Base-by-base conservation (phyloP, 1,139 yeast species). In the Citeromyces siamensis region DNA sequence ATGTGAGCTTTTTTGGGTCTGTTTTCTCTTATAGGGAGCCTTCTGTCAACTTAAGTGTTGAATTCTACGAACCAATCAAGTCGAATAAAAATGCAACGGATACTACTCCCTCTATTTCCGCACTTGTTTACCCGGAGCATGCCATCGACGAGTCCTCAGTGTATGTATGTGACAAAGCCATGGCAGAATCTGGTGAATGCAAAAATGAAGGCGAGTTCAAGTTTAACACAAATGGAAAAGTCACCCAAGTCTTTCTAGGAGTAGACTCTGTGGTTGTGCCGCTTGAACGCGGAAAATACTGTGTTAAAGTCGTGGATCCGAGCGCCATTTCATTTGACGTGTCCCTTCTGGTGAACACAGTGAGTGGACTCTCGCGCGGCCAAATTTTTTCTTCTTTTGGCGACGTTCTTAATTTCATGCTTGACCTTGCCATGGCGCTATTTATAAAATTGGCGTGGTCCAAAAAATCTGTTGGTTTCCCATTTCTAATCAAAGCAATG, bases 151-250 rank as follows among this genome's bases (percentile, higher is more conserved):
- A 23, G 28, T n/a, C n/a, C 5, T 23, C 28, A 5, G 13, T 23
- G 6, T 23, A 5, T 6, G n/a, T 5, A 6, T 23, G 28, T 14
- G 28, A 23, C 28, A 23, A 23, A 14, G n/a, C 28, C n/a, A n/a
- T 14, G n/a, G 28, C 13, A 12, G 28, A 23, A 23, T 12, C 28
- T 23, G 28, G 28, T 23, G 28, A 23, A 14, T 23, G 28, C 28
- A 12, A 23, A 14, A 23, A 23, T 5, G 28, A 23, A 6, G 28
- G 28, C n/a, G 28, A n/a, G 5, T 23, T 23, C 28, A 23, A 14
- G 14, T 23, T n/a, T 14, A 23, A 23, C 28, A 14, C 28, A 5
- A 23, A 23, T 5, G 28, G 28, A 23, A 23, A 23, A 8, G 28
- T 8, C 5, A 14, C n/a, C 7, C 14, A 23, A 14, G 5, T 23